phyloP scores from a whole-genome alignment of 345 rosid species.

The Hibiscus tridactylites region DNA sequence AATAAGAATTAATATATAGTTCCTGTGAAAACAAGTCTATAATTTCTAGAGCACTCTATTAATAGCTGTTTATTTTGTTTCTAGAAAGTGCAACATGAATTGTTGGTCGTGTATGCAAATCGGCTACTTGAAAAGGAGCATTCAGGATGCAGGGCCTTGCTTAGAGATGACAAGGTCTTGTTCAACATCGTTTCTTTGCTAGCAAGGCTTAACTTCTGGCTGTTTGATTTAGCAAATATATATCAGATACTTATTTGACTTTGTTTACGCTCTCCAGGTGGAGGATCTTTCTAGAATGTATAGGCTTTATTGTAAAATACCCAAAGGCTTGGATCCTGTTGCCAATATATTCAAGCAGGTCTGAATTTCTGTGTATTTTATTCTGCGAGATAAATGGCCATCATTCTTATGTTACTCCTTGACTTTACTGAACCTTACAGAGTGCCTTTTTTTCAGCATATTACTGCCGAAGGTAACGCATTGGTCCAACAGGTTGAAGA shows the following conservation, averaged over 20 bases:
- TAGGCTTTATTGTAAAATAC: conserved; percentile 74
- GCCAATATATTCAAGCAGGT: conserved; percentile 91
- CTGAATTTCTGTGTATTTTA: conserved; percentile 3
- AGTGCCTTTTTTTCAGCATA: conserved; percentile 43
- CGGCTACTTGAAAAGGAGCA: conserved; percentile 80
- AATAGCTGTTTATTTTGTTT: conserved; percentile 10
- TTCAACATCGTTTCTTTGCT: not conserved
- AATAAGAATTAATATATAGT: not conserved
- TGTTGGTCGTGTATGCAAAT: conserved; percentile 56
- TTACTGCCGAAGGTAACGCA: conserved; percentile 76
- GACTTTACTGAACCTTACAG: not conserved
- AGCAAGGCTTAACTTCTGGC: not conserved
- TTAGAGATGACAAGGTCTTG: conserved; percentile 80
- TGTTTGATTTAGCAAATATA: not conserved
- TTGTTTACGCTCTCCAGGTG: conserved; percentile 33
- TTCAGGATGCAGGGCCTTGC: conserved; percentile 86
- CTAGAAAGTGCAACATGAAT: conserved; percentile 88
- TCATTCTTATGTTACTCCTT: not conserved
- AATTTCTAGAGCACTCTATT: not conserved
- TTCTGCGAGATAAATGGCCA: not conserved
- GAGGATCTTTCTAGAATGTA: conserved; percentile 97
- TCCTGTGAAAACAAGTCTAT: not conserved
- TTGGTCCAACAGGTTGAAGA: conserved; percentile 95
- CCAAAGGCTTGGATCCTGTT: conserved; percentile 73
- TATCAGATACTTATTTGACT: not conserved